Conservation (phyloP, 78 protist species). For the Speleostelium caveatum region DNA sequence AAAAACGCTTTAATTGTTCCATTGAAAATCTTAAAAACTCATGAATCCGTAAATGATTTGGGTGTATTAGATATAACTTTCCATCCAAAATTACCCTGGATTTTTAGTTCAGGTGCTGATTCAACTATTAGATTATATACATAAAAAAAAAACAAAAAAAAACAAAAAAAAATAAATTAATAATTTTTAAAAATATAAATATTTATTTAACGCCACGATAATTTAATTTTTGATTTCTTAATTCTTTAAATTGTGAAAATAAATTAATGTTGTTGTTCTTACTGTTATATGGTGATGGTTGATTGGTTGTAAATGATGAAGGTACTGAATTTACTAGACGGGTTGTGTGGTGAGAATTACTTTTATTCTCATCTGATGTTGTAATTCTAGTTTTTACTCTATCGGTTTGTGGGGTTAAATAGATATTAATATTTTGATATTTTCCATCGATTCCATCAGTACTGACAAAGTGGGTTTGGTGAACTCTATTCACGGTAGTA, state of each 20-base stretch:
- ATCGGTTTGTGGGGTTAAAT: not conserved
- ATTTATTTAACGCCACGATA: too few species aligned
- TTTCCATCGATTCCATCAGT: not conserved
- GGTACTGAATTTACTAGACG: not conserved
- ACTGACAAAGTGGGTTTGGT: not conserved
- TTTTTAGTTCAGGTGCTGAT: conserved; percentile 95
- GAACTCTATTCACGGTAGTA: not conserved
- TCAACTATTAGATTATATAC: conserved; percentile 82
- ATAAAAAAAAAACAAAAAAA: conserved; percentile 8
- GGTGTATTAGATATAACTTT: conserved; percentile 93
- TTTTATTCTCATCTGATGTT: not conserved
- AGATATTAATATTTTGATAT: not conserved
- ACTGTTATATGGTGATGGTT: not conserved
- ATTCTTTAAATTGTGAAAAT: conserved; percentile 11
- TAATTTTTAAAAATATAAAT: too few species aligned
- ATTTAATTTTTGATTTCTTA: conserved; percentile 19
- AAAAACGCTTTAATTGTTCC: conserved; percentile 98
- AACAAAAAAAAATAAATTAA: too few species aligned
- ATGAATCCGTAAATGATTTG: conserved; percentile 64
- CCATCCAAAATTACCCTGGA: conserved; percentile 99
- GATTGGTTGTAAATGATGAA: not conserved
- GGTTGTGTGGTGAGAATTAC: not conserved
- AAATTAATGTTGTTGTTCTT: not conserved
- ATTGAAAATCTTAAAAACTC: conserved; percentile 91
- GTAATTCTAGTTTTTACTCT: not conserved